Evolutionary conservation across 2,329 filamentous ascomycete species (phyloP), one percentile per base, ranked within the genome.

Genomic region (Ophiostoma pallidulum): DNA sequence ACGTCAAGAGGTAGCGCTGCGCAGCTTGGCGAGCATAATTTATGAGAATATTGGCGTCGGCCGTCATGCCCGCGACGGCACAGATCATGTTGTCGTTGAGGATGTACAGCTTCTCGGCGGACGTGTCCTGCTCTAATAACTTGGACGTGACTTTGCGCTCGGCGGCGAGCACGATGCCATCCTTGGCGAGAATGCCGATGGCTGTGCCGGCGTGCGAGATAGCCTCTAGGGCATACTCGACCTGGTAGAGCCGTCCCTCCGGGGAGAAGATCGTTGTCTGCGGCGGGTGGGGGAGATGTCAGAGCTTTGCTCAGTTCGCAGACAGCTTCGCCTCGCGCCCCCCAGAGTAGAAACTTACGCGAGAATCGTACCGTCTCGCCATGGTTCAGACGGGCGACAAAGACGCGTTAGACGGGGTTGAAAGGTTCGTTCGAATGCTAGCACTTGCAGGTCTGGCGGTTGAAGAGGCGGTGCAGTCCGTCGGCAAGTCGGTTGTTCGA

Each of bases 41-140:
- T 81, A 98, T 98, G 66, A 98, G 88, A 68, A 98, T 98, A 75
- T 98, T 98, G 67, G 92, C 92, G 65, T 98, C 92, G 62, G 92
- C 92, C 39, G 90, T 98, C 91, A 98, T 97, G 64, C 92, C 92
- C 60, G 92, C 92, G 51, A 98, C 92, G 53, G 92, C 92, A 69
- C 90, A 96, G 70, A 98, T 97, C 94, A 98, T 98, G 75, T 98
- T 98, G 73, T 98, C 92, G 60, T 98, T 98, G 60, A 98, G 74
- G 61, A 95, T 96, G 71, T 98, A 98, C 59, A 98, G 87, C 82
- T 98, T 98, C 82, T 98, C 92, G 43, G 92, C 94, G 47, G 92
- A 97, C 55, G 94, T 98, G 71, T 98, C 92, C 73, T 98, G 94
- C 77, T 98, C 92, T 64, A 98, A 72, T 64, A 98, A 77, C 80